Percentiles rank a stretch among this genome's conserved stretches.
These are phyloP conservation scores for Debaryomyces sp. DNA, from an alignment of 1,139 yeast species.

Conservation along the genomic window DNA sequence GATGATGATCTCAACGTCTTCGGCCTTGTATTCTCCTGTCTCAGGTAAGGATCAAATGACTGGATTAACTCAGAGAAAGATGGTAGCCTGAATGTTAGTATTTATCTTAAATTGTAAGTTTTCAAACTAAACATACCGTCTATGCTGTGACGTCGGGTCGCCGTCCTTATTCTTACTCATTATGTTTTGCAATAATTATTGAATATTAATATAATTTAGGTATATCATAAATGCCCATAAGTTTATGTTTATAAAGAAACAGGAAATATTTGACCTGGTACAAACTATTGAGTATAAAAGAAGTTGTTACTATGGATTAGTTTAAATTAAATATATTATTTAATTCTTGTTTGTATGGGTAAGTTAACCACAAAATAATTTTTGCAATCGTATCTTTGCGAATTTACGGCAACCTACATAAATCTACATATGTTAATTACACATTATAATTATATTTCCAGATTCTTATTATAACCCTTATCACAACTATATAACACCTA, in stretches of 20 bases:
- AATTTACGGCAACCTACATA: slow-evolving; percentile 16
- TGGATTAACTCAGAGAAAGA: slow-evolving; percentile 12
- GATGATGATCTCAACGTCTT: slow-evolving; percentile 3
- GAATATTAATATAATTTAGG: not conserved
- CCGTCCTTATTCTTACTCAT: slow-evolving; percentile 7
- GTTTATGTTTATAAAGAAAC: not conserved
- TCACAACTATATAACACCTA: not conserved
- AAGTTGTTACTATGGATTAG: not conserved
- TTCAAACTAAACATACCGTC: slow-evolving; percentile 5
- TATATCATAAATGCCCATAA: not conserved
- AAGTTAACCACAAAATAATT: slow-evolving; percentile 5
- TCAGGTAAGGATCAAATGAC: slow-evolving; percentile 2
- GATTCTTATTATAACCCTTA: not conserved
- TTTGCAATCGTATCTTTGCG: slow-evolving; percentile 6
- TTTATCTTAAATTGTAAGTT: not conserved
- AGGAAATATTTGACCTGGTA: too few species aligned
- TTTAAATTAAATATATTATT: not conserved
- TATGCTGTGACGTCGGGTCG: slow-evolving; percentile 7
- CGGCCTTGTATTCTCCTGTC: not conserved
- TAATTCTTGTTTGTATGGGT: not conserved
- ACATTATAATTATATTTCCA: not conserved
- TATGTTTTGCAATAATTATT: not conserved
- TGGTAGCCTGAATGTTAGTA: slow-evolving; percentile 10
- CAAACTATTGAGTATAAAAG: not conserved
- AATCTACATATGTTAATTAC: slow-evolving; percentile 5